Conservation (phyloP, 1,284 basidiomycete genomes). For the Inonotus hispidus region DNA sequence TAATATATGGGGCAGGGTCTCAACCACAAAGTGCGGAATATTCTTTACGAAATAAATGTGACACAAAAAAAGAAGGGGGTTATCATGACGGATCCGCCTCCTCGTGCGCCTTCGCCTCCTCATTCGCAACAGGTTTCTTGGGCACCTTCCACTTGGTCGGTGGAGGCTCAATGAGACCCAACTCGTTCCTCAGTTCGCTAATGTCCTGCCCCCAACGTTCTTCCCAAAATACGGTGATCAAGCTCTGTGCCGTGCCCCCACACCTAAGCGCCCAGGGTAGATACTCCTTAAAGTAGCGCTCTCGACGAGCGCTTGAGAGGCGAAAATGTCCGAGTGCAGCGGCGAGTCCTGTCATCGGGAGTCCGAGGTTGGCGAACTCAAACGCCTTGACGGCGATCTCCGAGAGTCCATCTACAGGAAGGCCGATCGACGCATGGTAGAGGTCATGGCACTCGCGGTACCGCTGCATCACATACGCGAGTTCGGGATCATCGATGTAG, state of each 20-base stretch:
- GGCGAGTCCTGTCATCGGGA: conserved; percentile 85
- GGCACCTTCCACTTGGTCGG: conserved; percentile 58
- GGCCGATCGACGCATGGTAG: conserved; percentile 84
- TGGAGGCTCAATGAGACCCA: conserved; percentile 81
- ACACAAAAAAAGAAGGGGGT: background rate
- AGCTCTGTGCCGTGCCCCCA: conserved; percentile 65
- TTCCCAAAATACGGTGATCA: conserved; percentile 96
- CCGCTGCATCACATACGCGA: conserved; percentile 96
- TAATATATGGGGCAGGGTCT: background rate
- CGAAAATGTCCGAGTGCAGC: conserved; percentile 71
- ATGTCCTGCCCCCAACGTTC: conserved; percentile 85
- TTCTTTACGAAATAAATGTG: background rate
- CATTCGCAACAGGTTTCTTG: conserved; percentile 23
- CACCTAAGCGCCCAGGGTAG: conserved; percentile 88
- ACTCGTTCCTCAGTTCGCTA: conserved; percentile 72
- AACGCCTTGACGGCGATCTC: conserved; percentile 97
- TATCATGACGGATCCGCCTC: background rate
- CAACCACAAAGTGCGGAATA: background rate
- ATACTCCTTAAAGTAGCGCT: conserved; percentile 69
- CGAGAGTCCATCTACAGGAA: conserved; percentile 87
- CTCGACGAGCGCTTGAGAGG: conserved; percentile 50
- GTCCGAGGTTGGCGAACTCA: conserved; percentile 88
- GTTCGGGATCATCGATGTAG: conserved; percentile 89
- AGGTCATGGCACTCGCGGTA: conserved; percentile 98
- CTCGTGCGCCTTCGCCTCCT: conserved; percentile 29